These are phyloP conservation scores for Sporothrix variecibatus DNA, from an alignment of 2,329 filamentous ascomycete species.

Conservation along the genomic window DNA sequence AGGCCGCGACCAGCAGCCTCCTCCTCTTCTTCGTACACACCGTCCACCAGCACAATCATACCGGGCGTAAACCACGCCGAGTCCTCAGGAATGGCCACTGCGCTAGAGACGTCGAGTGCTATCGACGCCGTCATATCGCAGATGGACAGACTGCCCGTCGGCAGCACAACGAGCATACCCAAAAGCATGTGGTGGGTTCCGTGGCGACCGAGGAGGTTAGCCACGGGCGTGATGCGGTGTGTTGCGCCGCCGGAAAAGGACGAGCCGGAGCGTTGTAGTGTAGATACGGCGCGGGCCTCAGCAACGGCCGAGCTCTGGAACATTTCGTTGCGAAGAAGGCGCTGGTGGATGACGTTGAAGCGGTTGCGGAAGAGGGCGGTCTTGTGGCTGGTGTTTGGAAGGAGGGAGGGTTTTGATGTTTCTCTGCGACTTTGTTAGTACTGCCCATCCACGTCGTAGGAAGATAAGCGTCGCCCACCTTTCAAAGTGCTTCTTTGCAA, in stretches of 20 bases:
- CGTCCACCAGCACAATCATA: slow-evolving; percentile 94
- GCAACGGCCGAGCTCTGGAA: slow-evolving; percentile 83
- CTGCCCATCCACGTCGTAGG: slow-evolving; percentile 28
- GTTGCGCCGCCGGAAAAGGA: slow-evolving; percentile 41
- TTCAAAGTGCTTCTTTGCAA: slow-evolving; percentile 87
- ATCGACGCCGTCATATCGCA: slow-evolving; percentile 90
- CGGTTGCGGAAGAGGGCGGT: slow-evolving; percentile 84
- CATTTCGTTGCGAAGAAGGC: slow-evolving; percentile 86
- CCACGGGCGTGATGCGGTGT: slow-evolving; percentile 87
- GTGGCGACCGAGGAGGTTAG: slow-evolving; percentile 73
- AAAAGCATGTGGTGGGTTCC: slow-evolving; percentile 84
- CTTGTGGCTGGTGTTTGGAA: slow-evolving; percentile 79
- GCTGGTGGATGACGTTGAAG: slow-evolving; percentile 89
- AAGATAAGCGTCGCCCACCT: slow-evolving; percentile 48
- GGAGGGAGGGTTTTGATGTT: slow-evolving; percentile 64
- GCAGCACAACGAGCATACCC: slow-evolving; percentile 77
- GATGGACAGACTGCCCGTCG: slow-evolving; percentile 78
- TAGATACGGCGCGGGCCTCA: slow-evolving; percentile 53
- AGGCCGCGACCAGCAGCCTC: slow-evolving; percentile 68
- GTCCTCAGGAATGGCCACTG: slow-evolving; percentile 78
- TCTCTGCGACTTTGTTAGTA: slow-evolving; percentile 46
- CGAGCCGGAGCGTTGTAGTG: slow-evolving; percentile 59
- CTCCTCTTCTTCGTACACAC: slow-evolving; percentile 94
- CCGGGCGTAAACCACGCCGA: slow-evolving; percentile 92
- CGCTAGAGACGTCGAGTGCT: slow-evolving; percentile 76